These are phyloP conservation scores for Penicillium sp. DNA, from an alignment of 2,329 filamentous ascomycete species.

Conservation along the genomic window DNA sequence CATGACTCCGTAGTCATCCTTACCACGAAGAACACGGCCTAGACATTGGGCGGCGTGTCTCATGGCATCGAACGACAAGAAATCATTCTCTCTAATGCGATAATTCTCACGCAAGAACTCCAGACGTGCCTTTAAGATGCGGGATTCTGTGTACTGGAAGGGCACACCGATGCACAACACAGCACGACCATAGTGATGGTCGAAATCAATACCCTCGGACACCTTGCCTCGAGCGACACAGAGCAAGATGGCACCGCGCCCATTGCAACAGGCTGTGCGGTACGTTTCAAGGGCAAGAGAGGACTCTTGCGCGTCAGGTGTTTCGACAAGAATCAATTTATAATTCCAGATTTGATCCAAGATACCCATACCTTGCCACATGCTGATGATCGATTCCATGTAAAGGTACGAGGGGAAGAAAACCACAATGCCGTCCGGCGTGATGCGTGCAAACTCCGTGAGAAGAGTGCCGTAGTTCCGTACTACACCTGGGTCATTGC, in stretches of 20 bases:
- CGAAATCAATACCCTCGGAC: slow-evolving; percentile 97
- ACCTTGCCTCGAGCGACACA: slow-evolving; percentile 98
- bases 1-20: slow-evolving; percentile 99
- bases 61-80: slow-evolving; percentile 98
- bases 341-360: slow-evolving; percentile 98
- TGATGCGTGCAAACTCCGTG: slow-evolving; percentile 93
- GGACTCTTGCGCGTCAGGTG: slow-evolving; percentile 94
- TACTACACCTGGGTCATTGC: slow-evolving; percentile 95
- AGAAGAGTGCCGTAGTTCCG: slow-evolving; percentile 92
- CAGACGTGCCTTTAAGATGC: slow-evolving; percentile 90
- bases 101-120: slow-evolving; percentile 98
- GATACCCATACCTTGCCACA: slow-evolving; percentile 99
- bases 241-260: slow-evolving; percentile 85
- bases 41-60: slow-evolving; percentile 96
- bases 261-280: slow-evolving; percentile 95
- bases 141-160: slow-evolving; percentile 97
- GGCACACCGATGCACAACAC: slow-evolving; percentile 96
- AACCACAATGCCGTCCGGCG: slow-evolving; percentile 96
- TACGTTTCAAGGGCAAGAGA: slow-evolving; percentile 95
- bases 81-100: slow-evolving; percentile 94
- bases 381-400: slow-evolving; percentile 98
- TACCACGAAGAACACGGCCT: slow-evolving; percentile 89
- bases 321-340: slow-evolving; percentile 97
- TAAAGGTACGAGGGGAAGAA: slow-evolving; percentile 99
- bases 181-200: slow-evolving; percentile 95